Conservation (phyloP, 495 filamentous ascomycete genomes). For the Hypomontagnella submonticulosa region DNA sequence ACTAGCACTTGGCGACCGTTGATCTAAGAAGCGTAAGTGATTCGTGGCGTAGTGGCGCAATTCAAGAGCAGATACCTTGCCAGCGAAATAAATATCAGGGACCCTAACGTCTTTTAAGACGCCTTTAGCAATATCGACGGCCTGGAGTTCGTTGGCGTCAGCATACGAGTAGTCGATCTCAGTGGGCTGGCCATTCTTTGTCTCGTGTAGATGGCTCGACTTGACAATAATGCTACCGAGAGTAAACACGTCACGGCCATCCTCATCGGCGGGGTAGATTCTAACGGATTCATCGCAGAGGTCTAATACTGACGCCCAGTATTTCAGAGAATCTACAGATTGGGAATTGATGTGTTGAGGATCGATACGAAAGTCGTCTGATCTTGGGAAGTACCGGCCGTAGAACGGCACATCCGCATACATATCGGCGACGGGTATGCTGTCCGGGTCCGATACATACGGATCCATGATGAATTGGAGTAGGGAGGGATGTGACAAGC, state of each 20-base stretch:
- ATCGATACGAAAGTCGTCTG: constrained; percentile 54
- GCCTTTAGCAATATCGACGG: constrained; percentile 48
- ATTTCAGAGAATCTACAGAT: constrained; percentile 48
- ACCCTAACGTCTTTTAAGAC: constrained; percentile 50
- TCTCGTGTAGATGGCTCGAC: constrained; percentile 53
- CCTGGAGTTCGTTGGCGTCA: constrained; percentile 56
- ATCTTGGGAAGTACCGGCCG: constrained; percentile 50
- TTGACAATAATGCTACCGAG: constrained; percentile 61
- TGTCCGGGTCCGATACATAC: constrained; percentile 51
- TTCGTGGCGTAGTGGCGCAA: constrained; percentile 5
- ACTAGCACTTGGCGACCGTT: constrained; percentile 53
- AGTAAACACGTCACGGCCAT: constrained; percentile 58
- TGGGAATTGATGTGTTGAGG: constrained; percentile 49
- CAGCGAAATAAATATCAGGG: constrained; percentile 55
- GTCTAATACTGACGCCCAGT: constrained; percentile 53
- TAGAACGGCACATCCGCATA: constrained; percentile 54
- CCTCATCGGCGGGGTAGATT: constrained; percentile 53
- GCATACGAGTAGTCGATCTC: constrained; percentile 53
- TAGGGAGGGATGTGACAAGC: too few relatives aligned
- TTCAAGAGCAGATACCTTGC: constrained; percentile 48
- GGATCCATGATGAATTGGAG: constrained; percentile 38
- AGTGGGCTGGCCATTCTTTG: constrained; percentile 2
- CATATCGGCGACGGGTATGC: constrained; percentile 49
- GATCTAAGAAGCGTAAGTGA: constrained; percentile 50
- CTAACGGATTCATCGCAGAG: constrained; percentile 47